A percentile compares a stretch with the other conserved stretches of the same genome.
phyloP scores from a whole-genome alignment of 75 land plant genomes.

The Cryptomeria japonica region DNA sequence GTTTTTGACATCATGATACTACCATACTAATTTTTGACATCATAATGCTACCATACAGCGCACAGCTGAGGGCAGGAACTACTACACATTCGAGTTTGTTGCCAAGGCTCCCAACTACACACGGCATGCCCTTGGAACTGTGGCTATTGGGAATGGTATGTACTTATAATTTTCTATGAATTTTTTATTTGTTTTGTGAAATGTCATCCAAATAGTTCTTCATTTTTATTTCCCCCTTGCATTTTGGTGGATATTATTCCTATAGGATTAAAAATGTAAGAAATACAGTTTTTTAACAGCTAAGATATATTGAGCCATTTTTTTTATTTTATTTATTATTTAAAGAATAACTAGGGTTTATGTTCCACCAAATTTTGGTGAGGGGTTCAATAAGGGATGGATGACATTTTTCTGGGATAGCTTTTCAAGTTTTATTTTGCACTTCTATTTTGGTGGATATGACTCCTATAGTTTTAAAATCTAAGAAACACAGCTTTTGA shows the following conservation, averaged over 20 bases:
- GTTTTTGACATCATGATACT: no score
- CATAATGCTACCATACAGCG: slow-evolving; percentile 39
- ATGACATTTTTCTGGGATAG: no score
- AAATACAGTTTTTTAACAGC: not conserved
- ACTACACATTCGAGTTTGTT: slow-evolving; percentile 90
- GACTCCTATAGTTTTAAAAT: not conserved
- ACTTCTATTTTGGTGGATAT: not conserved
- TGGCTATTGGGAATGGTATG: slow-evolving; percentile 84
- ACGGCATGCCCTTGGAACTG: slow-evolving; percentile 83
- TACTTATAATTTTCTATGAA: not conserved
- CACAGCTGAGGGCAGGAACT: slow-evolving; percentile 75
- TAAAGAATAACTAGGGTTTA: no score
- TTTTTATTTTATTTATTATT: no score
- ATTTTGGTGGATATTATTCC: not conserved
- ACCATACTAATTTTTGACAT: not conserved
- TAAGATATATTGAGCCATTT: not conserved
- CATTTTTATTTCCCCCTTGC: not conserved
- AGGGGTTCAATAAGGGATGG: no score
- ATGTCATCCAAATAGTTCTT: not conserved
- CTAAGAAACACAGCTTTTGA: not conserved
- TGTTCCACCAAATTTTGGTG: no score
- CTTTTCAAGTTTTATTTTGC: not conserved
- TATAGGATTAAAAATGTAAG: not conserved
- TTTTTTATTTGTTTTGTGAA: not conserved
- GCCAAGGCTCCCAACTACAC: slow-evolving; percentile 92